Conservation (phyloP, 345 rosid genomes). For the Gynandropsis gynandra region DNA sequence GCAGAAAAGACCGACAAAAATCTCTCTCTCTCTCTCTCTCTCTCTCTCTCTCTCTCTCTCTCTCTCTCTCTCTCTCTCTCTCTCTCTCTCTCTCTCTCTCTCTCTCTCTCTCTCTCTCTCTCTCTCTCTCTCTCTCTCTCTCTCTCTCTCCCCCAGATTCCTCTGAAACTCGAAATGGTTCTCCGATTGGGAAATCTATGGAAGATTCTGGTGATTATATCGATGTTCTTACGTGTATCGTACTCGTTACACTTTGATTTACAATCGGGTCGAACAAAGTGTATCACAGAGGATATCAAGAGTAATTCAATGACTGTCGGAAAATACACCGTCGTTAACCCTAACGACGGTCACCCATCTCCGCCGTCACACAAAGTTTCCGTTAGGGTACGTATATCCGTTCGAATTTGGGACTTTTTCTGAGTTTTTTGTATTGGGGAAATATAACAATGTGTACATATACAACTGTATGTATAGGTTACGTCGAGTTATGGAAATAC, state of each 20-base stretch:
- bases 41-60: too few relatives aligned
- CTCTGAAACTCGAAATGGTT: constrained; percentile 15
- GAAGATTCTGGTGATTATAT: constrained; percentile 22
- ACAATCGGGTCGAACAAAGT: constrained; percentile 73
- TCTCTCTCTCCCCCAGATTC: background rate
- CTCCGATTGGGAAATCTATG: constrained; percentile 20
- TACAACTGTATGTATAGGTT: constrained; percentile 39
- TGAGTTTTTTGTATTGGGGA: background rate
- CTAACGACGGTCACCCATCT: constrained; percentile 52
- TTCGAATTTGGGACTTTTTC: background rate
- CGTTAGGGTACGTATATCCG: constrained; percentile 40
- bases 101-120: too few relatives aligned
- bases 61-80: too few relatives aligned
- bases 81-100: too few relatives aligned
- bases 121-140: too few relatives aligned
- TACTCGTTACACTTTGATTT: constrained; percentile 69
- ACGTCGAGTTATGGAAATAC: constrained; percentile 68
- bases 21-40: too few relatives aligned
- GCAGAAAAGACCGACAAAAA: too few relatives aligned
- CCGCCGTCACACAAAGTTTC: constrained; percentile 73
- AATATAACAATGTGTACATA: background rate
- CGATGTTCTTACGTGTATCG: constrained; percentile 27
- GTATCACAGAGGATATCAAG: constrained; percentile 87
- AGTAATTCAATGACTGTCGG: constrained; percentile 85
- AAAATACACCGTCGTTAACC: constrained; percentile 68